Percentiles rank a stretch among this genome's conserved stretches.
Conservation (phyloP, 78 protist species). For the Dictyostelium citrinum region DNA sequence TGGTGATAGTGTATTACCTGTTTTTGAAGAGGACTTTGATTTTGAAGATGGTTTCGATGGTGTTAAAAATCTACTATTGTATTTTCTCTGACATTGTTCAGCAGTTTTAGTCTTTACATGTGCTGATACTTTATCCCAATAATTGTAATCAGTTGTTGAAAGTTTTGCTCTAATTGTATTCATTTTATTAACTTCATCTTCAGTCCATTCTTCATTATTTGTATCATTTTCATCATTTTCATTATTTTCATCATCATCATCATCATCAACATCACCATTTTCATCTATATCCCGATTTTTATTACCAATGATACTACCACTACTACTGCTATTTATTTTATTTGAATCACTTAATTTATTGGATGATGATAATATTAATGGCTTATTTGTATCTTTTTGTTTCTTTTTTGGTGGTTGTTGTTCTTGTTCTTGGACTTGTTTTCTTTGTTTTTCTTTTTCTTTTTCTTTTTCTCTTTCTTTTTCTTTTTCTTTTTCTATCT, state of each 20-base stretch:
- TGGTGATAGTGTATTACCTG: not conserved
- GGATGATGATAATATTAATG: too few relatives aligned
- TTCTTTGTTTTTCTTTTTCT: too few relatives aligned
- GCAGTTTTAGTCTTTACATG: conserved; percentile 37
- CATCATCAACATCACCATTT: too few relatives aligned
- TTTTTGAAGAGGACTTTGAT: not conserved
- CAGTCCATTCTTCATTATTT: conserved; percentile 17
- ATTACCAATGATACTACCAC: too few relatives aligned
- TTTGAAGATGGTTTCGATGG: not conserved
- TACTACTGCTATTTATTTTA: too few relatives aligned
- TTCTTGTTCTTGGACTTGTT: too few relatives aligned
- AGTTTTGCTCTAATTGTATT: not conserved
- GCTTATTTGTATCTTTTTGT: not conserved
- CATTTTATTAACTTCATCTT: conserved; percentile 8
- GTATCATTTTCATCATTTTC: not conserved
- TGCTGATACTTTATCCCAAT: conserved; percentile 24
- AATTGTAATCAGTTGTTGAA: not conserved
- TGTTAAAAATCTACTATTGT: not conserved
- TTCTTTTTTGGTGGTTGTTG: too few relatives aligned
- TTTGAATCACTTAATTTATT: too few relatives aligned
- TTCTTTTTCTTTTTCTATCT: not conserved
- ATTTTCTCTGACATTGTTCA: conserved; percentile 37
- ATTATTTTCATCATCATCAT: not conserved
- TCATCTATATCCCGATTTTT: too few relatives aligned
- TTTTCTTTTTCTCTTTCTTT: too few relatives aligned